A percentile compares a stretch with the other conserved stretches of the same genome.
Evolutionary conservation across 352 stramenopile genomes (phyloP).

Genomic region (Phytophthora quininea): DNA sequence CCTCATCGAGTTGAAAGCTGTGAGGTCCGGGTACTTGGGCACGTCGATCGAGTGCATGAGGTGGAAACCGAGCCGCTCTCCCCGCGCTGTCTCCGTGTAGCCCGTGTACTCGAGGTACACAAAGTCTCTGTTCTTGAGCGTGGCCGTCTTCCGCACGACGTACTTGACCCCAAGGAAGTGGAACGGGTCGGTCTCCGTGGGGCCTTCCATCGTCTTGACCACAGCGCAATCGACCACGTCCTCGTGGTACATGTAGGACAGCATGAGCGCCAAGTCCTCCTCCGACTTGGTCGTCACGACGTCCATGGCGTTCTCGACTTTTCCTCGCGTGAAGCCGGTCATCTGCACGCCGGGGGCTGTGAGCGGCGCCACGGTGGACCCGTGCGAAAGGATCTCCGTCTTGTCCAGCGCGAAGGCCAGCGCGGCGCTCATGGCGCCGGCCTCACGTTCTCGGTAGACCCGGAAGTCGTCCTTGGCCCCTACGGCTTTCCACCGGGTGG

Average conservation of each 20-base stretch:
- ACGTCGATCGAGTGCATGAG: constrained; percentile 53
- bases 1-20: constrained; percentile 12
- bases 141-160: constrained; percentile 7
- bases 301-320: constrained; percentile 54
- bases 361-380: constrained; percentile 11
- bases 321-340: constrained; percentile 37
- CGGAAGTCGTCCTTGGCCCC: constrained; percentile 23
- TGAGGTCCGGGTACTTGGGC: constrained; percentile 23
- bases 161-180: constrained; percentile 42
- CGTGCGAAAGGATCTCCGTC: constrained; percentile 3
- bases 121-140: constrained; percentile 28
- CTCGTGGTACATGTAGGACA: constrained; percentile 28
- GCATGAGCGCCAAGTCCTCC: constrained; percentile 43
- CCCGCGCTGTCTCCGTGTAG: constrained; percentile 28
- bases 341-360: constrained; percentile 30
- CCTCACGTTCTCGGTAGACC: constrained; percentile 25
- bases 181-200: constrained; percentile 37
- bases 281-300: constrained; percentile 37
- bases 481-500: constrained; percentile 36
- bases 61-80: constrained; percentile 44
- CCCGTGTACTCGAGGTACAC: constrained; percentile 40
- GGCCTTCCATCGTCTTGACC: constrained; percentile 27
- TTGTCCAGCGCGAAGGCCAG: constrained; percentile 19
- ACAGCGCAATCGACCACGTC: constrained; percentile 32
- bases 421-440: constrained; percentile 15